phyloP scores from a whole-genome alignment of 2,329 filamentous ascomycete species.

The Xenosphaeropsis pyriputrescens region DNA sequence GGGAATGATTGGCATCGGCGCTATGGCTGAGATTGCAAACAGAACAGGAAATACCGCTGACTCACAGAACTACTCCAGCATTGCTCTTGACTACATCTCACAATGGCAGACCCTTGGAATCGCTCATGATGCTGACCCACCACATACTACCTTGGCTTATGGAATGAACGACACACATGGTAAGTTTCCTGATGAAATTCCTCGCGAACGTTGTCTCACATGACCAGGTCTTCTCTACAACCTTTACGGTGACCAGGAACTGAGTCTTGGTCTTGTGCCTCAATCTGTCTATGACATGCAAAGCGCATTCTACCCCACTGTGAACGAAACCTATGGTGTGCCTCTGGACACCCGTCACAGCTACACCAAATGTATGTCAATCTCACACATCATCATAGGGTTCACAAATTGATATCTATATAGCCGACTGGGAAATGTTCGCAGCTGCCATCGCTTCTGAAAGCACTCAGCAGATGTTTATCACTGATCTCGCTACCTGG shows the following conservation, averaged over 20 bases:
- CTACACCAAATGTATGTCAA: conserved; percentile 52
- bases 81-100: conserved; percentile 52
- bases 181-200: not conserved
- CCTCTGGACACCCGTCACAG: conserved; percentile 69
- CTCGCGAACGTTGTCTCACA: not conserved
- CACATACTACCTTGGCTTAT: conserved; percentile 69
- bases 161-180: conserved; percentile 39
- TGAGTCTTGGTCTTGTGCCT: conserved; percentile 66
- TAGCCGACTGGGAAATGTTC: conserved; percentile 68
- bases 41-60: conserved; percentile 43
- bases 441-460: conserved; percentile 57
- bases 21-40: conserved; percentile 58
- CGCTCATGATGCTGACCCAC: conserved; percentile 41
- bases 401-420: no score
- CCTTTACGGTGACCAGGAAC: conserved; percentile 63
- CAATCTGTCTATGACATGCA: conserved; percentile 64
- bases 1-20: conserved; percentile 69
- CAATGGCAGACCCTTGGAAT: conserved; percentile 62
- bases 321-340: conserved; percentile 64
- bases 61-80: conserved; percentile 40
- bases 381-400: no score
- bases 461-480: conserved; percentile 47
- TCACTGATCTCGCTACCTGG: conserved; percentile 57
- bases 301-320: conserved; percentile 58
- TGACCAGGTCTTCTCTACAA: conserved; percentile 51